Percentiles rank a stretch among this genome's conserved stretches.
Evolutionary conservation across 805 yeast species (phyloP).

Genomic region (Candida tallmaniae): DNA sequence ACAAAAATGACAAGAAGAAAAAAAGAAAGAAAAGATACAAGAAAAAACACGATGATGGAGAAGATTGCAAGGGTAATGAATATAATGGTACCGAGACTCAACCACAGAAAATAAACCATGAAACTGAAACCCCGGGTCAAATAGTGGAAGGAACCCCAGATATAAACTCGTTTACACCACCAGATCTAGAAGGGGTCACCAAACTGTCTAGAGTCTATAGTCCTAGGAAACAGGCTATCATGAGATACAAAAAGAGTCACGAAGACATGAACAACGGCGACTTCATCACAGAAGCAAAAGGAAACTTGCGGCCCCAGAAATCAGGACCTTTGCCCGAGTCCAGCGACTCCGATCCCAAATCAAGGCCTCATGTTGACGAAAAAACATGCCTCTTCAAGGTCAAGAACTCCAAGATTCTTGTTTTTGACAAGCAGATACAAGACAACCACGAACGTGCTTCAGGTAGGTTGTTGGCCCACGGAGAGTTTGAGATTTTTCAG

Average conservation of each 20-base stretch:
- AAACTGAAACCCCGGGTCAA: too few species aligned
- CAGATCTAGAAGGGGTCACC: too few species aligned
- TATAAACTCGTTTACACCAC: too few species aligned
- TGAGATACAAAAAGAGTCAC: slow-evolving; percentile 32
- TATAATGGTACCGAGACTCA: too few species aligned
- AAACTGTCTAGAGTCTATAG: too few species aligned
- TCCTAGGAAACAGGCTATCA: slow-evolving; percentile 36
- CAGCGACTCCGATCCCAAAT: slow-evolving; percentile 2
- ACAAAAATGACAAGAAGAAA: too few species aligned
- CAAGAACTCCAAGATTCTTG: slow-evolving; percentile 29
- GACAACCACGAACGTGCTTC: slow-evolving; percentile 12
- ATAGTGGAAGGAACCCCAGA: too few species aligned
- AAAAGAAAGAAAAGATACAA: too few species aligned
- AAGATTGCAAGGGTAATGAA: too few species aligned
- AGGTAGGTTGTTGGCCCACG: slow-evolving; percentile 57
- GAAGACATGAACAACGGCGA: slow-evolving; percentile 15
- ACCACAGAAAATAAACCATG: too few species aligned
- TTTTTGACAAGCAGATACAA: slow-evolving; percentile 29
- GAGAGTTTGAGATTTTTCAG: slow-evolving; percentile 55
- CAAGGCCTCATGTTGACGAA: slow-evolving; percentile 23
- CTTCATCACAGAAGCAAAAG: slow-evolving; percentile 25
- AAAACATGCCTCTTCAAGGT: slow-evolving; percentile 32
- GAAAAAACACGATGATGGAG: too few species aligned
- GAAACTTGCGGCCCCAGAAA: slow-evolving; percentile 17
- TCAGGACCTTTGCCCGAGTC: background rate